Percentiles rank a stretch among this genome's conserved stretches.
phyloP scores from a whole-genome alignment of 805 yeast genomes.

The Pichia cabralensis region DNA sequence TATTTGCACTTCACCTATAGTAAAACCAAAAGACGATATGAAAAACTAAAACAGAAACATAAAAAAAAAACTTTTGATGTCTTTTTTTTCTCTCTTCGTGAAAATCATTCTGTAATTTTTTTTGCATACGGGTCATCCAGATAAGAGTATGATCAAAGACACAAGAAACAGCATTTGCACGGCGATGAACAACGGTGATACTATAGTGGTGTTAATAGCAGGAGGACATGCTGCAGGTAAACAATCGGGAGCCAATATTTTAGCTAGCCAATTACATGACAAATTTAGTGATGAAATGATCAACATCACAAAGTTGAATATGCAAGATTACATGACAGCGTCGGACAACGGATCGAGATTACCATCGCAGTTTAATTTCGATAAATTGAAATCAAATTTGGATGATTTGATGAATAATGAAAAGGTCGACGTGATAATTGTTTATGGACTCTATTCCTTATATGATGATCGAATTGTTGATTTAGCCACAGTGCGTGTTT shows the following conservation, averaged over 20 bases:
- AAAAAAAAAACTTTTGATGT: too few species aligned
- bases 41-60: neutral
- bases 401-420: conserved; percentile 1
- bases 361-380: conserved; percentile 36
- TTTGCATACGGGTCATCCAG: too few species aligned
- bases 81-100: too few species aligned
- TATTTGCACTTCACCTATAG: too few species aligned
- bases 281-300: conserved; percentile 12
- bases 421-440: conserved; percentile 31
- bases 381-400: conserved; percentile 15
- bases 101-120: too few species aligned
- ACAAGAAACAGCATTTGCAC: too few species aligned
- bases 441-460: conserved; percentile 76
- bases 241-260: conserved; percentile 16
- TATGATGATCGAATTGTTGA: conserved; percentile 48
- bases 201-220: conserved; percentile 21
- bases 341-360: conserved; percentile 8
- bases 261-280: conserved; percentile 15
- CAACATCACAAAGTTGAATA: conserved; percentile 16
- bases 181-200: too few species aligned
- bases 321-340: conserved; percentile 12
- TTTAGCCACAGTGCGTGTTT: conserved; percentile 56
- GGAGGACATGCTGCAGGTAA: conserved; percentile 31
- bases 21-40: neutral
- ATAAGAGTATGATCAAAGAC: too few species aligned